These are phyloP conservation scores for Cryphonectria japonica DNA, from an alignment of 2,329 filamentous ascomycete species.

Conservation along the genomic window DNA sequence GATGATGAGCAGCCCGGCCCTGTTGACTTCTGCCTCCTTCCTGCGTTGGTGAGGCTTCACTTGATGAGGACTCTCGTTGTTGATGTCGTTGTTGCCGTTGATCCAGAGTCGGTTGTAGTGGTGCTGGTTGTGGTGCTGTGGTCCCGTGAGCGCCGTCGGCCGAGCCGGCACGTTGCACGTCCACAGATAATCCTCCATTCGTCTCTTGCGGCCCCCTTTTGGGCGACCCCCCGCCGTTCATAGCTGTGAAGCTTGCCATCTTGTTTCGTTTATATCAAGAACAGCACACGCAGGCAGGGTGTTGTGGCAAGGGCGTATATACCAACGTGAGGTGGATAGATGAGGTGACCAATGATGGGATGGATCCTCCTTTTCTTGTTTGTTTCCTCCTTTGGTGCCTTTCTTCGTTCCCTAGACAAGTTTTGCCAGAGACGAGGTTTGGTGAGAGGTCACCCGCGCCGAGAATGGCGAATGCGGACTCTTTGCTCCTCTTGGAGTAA, in stretches of 20 bases:
- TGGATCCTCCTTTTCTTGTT: not conserved
- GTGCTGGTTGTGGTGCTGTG: constrained; percentile 23
- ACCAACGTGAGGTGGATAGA: not conserved
- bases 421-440: not conserved
- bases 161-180: constrained; percentile 38
- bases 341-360: not conserved
- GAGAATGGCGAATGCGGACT: not conserved
- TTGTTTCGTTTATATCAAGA: constrained; percentile 32
- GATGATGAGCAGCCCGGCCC: constrained; percentile 41
- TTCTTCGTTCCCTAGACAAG: not conserved
- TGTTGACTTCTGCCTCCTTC: constrained; percentile 41
- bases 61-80: constrained; percentile 33
- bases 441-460: not conserved
- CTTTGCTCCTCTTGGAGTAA: not conserved
- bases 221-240: constrained; percentile 53
- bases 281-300: not conserved
- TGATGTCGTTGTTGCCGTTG: constrained; percentile 25
- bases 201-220: constrained; percentile 46
- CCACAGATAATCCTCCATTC: constrained; percentile 38
- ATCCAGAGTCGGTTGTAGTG: constrained; percentile 21
- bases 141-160: constrained; percentile 39
- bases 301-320: not conserved
- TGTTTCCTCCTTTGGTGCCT: not conserved
- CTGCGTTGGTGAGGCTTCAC: constrained; percentile 37
- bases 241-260: constrained; percentile 57